A percentile compares a stretch with the other conserved stretches of the same genome.
Conservation (phyloP, 306 rosid genomes). For the Lathyrus tuberosus region DNA sequence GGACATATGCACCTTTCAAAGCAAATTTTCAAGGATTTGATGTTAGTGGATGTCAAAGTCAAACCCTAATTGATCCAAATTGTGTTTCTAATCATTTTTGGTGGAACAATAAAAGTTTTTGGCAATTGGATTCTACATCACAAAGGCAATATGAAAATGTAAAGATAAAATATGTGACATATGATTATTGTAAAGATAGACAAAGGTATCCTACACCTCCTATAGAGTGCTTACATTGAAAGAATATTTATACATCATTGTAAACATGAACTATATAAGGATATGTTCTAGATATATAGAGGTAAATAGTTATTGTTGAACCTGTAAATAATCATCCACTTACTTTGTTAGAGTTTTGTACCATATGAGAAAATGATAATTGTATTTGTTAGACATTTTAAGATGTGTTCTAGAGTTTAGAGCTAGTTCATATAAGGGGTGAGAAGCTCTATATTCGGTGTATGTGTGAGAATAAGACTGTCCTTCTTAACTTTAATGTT, state of each 20-base stretch:
- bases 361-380: too few relatives aligned
- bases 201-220: conserved; percentile 46
- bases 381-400: too few relatives aligned
- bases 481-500: too few relatives aligned
- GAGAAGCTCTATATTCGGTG: too few relatives aligned
- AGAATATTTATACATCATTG: background rate
- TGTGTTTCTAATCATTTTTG: conserved; percentile 43
- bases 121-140: conserved; percentile 37
- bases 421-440: too few relatives aligned
- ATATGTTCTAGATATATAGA: conserved; percentile 1
- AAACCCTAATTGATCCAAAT: background rate
- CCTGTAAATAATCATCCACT: too few relatives aligned
- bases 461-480: too few relatives aligned
- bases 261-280: conserved; percentile 8
- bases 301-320: too few relatives aligned
- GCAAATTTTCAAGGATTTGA: conserved; percentile 54
- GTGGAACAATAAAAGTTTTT: conserved; percentile 49
- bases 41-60: conserved; percentile 45
- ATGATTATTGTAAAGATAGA: conserved; percentile 59
- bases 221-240: conserved; percentile 47
- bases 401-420: too few relatives aligned
- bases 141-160: conserved; percentile 38
- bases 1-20: conserved; percentile 59
- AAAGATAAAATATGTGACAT: conserved; percentile 32
- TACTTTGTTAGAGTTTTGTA: too few relatives aligned